Percentiles rank a stretch among this genome's conserved stretches.
Conservation (phyloP, 768 basidiomycete species). For the Dioszegia crocea region DNA sequence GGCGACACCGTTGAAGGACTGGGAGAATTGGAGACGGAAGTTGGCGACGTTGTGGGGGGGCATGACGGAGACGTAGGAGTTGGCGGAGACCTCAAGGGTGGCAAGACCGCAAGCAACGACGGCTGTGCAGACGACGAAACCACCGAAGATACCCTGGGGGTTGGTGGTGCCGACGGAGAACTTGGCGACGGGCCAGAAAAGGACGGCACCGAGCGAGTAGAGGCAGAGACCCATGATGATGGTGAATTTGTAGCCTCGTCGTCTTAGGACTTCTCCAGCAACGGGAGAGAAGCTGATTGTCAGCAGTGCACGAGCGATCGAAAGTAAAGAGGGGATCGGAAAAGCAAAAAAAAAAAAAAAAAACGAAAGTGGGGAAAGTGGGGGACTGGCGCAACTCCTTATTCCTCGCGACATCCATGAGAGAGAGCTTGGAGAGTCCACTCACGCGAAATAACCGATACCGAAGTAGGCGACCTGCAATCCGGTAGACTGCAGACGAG, state of each 20-base stretch:
- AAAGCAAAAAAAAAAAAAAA: no score
- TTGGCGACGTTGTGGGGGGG: conserved; percentile 63
- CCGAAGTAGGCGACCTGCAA: conserved; percentile 65
- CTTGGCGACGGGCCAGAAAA: conserved; percentile 74
- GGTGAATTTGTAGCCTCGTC: conserved; percentile 63
- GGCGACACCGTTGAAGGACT: conserved; percentile 73
- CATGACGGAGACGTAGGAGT: conserved; percentile 65
- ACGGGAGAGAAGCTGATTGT: conserved; percentile 45
- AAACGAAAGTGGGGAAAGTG: no score
- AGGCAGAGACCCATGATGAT: conserved; percentile 40
- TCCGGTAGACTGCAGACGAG: conserved; percentile 67
- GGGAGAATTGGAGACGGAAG: conserved; percentile 71
- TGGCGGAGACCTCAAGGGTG: conserved; percentile 60
- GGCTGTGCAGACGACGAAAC: conserved; percentile 66
- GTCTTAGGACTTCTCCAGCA: conserved; percentile 51
- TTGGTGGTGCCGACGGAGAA: conserved; percentile 50
- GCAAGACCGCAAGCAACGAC: conserved; percentile 55
- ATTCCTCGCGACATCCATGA: no score
- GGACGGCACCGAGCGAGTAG: conserved; percentile 59
- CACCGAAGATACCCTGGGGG: conserved; percentile 59
- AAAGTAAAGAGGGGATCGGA: no score
- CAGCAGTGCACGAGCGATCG: conserved; percentile 4
- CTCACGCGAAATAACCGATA: conserved; percentile 44
- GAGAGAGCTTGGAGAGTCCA: no score
- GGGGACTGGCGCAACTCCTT: no score